phyloP scores from a whole-genome alignment of 1,284 basidiomycete species.

The Sanguinoderma infundibulare region DNA sequence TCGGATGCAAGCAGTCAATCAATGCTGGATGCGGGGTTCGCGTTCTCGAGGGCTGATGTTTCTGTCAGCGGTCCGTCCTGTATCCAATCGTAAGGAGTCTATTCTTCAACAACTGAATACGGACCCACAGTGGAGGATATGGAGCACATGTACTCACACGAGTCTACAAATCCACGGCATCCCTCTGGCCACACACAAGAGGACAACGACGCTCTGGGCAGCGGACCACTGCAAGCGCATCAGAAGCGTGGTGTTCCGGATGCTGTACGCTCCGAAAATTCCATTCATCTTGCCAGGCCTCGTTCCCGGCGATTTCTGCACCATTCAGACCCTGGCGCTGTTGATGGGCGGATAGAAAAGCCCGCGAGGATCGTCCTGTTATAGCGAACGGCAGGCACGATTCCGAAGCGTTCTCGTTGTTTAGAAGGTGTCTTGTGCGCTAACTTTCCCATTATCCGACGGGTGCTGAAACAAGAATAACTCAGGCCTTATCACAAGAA shows the following conservation, averaged over 20 bases:
- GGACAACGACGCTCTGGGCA: not conserved
- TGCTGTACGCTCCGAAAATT: not conserved
- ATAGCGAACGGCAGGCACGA: not conserved
- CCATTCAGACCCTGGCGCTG: not conserved
- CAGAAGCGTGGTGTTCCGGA: not conserved
- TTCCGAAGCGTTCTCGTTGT: not conserved
- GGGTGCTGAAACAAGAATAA: not conserved
- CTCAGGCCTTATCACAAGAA: not conserved
- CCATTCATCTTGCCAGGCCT: not conserved
- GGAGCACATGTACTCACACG: not conserved
- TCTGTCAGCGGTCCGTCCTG: not conserved
- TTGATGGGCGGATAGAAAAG: not conserved
- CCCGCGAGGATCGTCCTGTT: not conserved
- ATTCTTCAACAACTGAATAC: not conserved
- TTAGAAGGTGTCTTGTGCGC: not conserved
- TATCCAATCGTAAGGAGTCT: not conserved
- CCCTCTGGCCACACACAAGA: not conserved
- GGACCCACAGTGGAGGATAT: not conserved
- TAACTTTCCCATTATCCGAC: not conserved
- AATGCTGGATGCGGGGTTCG: not conserved
- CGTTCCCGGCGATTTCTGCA: not conserved
- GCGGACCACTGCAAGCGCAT: not conserved
- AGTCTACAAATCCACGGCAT: not conserved
- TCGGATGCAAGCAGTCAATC: no score
- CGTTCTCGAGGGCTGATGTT: not conserved